Base-by-base conservation (phyloP, 2,329 filamentous ascomycete genomes). In the Colletotrichum horii region DNA sequence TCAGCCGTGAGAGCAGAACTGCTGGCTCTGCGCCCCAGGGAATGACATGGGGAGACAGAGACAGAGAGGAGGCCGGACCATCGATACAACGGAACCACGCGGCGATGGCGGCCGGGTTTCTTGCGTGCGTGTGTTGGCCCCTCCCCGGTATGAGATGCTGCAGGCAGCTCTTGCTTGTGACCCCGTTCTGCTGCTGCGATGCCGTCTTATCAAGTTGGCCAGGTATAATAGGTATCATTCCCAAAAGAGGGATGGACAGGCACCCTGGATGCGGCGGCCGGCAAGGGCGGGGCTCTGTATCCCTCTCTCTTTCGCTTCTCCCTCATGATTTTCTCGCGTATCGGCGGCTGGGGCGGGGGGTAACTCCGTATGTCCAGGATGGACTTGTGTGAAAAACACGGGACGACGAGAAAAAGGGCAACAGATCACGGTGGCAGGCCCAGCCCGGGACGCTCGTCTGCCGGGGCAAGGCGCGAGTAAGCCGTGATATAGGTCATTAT, bases 301-400 rank as follows among this genome's bases (percentile, higher is more conserved):
- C 38, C 48, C 48, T 66, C 28, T 28, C 70, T 28, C 70, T 65
- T 38, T 73, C 70, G 74, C 64, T 76, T 76, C 70, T 69, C 48
- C 69, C 43, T 69, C 70, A 66, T 65, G 64, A 65, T 68, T 48
- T 65, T 69, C 70, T 67, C 56, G 64, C 64, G 58, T 73, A 68
- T 74, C 70, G 70, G 48, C 34, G 43, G 65, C 38, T 26, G 34
- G n/a, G 19, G 62, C 62, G 67, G 48, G 66, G 71, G 58, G 28
- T 52, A 52, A 52, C 43, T 52, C 43, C 43, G 28, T 48, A 48
- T 48, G 48, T 34, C n/a, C 34, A 58, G 48, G 36, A 22, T 19
- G n/a, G 26, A 55, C 34, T 38, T 38, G 36, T 16, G 8, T 30
- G 26, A 28, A 58, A 69, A 28, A 61, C 26, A 55, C 36, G 15